Evolutionary conservation across 495 filamentous ascomycete genomes (phyloP), one percentile per base, ranked within the genome.

Genomic region (Xanthoparmelia taractica): DNA sequence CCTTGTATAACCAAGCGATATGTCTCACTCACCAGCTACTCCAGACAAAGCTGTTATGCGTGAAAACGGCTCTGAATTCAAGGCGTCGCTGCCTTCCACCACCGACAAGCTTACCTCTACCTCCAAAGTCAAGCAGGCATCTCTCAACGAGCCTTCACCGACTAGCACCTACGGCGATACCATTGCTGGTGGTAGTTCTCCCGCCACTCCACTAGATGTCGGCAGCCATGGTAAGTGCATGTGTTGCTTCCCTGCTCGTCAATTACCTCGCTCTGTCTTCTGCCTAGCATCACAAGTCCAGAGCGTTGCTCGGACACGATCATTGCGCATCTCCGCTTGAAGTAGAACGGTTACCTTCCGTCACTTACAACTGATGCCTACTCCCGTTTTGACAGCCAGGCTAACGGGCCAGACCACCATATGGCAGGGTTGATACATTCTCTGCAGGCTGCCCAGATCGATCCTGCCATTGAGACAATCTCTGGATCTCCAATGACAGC

Each of bases 111-210:
- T 50, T 45, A 57, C 62, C 41, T 65, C 67, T 25, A 29, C 56
- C 6, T 57, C 62, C 18, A 64, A 64, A 33, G 43, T 55, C 23
- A 65, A 67, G 61, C 64, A 50, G 29, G 45, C 58, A 12, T 70
- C 68, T 31, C 50, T 68, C 17, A 59, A 63, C n/a, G 68, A 73
- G 63, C 73, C 70, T 38, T 76, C 74, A 38, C 74, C 74, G 50
- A 73, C 73, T n/a, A 74, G 73, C 66, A 76, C 73, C 13, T 72
- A 73, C 66, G 73, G 73, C 40, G 72, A 67, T 18, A 73, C 70
- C 15, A 31, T 52, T 54, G 67, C 66, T 25, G 72, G 66, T 29
- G 70, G 65, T 54, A 73, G 67, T 34, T 55, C 66, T 41, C 73
- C 74, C 47, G 66, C 64, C 27, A 76, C 74, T 62, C 74, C 73